Percentiles rank a stretch among this genome's conserved stretches.
Evolutionary conservation across 2,329 filamentous ascomycete species (phyloP).

Genomic region (Paracoccidioides brasiliensis): DNA sequence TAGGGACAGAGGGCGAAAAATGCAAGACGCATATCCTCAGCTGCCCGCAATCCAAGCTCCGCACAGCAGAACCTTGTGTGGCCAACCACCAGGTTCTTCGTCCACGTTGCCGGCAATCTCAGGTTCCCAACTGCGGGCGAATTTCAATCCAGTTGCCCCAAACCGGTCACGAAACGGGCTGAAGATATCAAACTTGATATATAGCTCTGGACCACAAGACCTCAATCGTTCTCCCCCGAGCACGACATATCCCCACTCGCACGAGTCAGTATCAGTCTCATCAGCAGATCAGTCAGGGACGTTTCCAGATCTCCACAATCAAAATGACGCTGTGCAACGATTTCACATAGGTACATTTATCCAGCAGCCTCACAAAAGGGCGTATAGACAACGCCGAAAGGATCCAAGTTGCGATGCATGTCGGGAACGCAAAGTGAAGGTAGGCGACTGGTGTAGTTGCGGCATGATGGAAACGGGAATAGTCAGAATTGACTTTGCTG

Average conservation of each 20-base stretch:
- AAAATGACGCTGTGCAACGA: conserved; percentile 26
- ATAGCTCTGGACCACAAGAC: conserved; percentile 22
- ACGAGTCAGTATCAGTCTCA: conserved; percentile 29
- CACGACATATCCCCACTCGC: conserved; percentile 25
- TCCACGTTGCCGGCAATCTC: conserved; percentile 15
- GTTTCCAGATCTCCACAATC: conserved; percentile 21
- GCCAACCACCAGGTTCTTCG: conserved; percentile 24
- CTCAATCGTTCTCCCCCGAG: conserved; percentile 13
- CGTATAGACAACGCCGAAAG: conserved; percentile 87
- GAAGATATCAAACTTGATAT: conserved; percentile 30
- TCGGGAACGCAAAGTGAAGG: conserved; percentile 63
- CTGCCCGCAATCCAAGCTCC: conserved; percentile 16
- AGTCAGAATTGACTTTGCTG: neutral
- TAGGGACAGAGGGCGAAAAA: conserved; percentile 8
- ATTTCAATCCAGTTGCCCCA: conserved; percentile 19
- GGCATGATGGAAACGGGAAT: neutral
- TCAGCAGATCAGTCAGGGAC: conserved; percentile 26
- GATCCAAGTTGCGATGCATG: conserved; percentile 97
- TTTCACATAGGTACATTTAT: conserved; percentile 32
- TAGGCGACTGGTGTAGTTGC: conserved; percentile 15
- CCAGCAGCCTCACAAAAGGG: conserved; percentile 70
- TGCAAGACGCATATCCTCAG: conserved; percentile 25
- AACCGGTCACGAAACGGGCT: conserved; percentile 28
- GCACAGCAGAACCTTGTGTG: conserved; percentile 14
- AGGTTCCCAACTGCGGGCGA: conserved; percentile 8